Evolutionary conservation across 192 early-diverging fungal species (phyloP).

Genomic region (Linnemannia zychae): DNA sequence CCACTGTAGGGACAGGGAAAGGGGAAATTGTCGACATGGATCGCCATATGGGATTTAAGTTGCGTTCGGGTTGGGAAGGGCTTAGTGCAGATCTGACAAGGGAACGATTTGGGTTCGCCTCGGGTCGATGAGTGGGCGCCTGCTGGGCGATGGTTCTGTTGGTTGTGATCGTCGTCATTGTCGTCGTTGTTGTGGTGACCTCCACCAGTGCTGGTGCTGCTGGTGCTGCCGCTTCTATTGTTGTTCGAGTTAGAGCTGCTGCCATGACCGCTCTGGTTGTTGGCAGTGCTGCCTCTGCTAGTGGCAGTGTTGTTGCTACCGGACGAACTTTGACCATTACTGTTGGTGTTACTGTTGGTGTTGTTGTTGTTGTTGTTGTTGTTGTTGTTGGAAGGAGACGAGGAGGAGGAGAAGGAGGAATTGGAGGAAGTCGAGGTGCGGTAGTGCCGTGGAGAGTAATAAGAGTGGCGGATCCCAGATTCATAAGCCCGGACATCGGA

Average conservation of each 20-base stretch:
- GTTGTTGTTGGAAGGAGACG: background rate
- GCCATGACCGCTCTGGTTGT: background rate
- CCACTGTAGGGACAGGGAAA: slow-evolving; percentile 50
- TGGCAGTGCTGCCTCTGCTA: slow-evolving; percentile 11
- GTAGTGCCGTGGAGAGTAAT: background rate
- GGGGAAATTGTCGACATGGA: slow-evolving; percentile 55
- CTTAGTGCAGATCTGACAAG: slow-evolving; percentile 52
- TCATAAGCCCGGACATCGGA: slow-evolving; percentile 16
- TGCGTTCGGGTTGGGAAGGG: slow-evolving; percentile 54
- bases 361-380: background rate
- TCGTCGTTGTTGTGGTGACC: slow-evolving; percentile 1
- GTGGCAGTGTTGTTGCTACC: background rate
- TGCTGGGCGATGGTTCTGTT: background rate
- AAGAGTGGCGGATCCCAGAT: slow-evolving; percentile 3
- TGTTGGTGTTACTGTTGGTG: background rate
- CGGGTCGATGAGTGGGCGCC: background rate
- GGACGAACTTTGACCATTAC: background rate
- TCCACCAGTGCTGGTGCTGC: too few relatives aligned
- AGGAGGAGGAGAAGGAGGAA: slow-evolving; percentile 3
- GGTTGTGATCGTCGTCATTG: slow-evolving; percentile 4
- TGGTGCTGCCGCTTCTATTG: background rate
- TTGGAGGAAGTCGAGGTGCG: background rate
- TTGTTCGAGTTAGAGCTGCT: too few relatives aligned
- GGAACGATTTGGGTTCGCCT: slow-evolving; percentile 31
- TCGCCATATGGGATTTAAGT: slow-evolving; percentile 57